Evolutionary conservation across 139 green algal species (phyloP), one percentile per base, ranked within the genome.

Genomic region (Tetradesmus lagerheimii): DNA sequence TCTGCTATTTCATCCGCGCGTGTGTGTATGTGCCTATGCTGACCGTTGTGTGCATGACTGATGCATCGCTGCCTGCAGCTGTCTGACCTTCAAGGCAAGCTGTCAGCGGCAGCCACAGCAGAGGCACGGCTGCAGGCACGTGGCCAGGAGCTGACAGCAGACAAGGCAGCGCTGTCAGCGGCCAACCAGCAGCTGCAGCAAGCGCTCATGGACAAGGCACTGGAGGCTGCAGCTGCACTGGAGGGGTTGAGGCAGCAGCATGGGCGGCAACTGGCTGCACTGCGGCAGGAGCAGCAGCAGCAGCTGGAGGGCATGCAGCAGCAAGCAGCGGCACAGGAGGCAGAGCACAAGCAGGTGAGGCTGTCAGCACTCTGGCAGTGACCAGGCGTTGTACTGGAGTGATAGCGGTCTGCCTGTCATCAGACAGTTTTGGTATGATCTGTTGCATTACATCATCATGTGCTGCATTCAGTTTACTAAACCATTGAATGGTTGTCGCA

Each of bases 121-220:
- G 50, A 86, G 35, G 15, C 15, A 1, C 8, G 39, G 14, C 76
- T 81, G 14, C 45, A 76, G 47, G 31, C 31, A 11, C 29, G 15
- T 18, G 31, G 41, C 38, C 37, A 83, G 41, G 64, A 67, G 38
- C 82, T 92, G 37, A 1, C 12, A 1, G 37, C n/a, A 18, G 53
- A 62, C 53, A 67, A 86, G 62, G 20, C 23, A 35, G 35, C 45
- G 4, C 57, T 91, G 8, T 35, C 29, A 34, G 50, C 29, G 37
- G 79, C 79, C 16, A 91, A 91, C 57, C 57, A 79, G 78, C 29
- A 91, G 88, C 57, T 95, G 64, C 89, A 92, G 74, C 79, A 62
- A 34, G 91, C 91, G 4, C 64, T 95, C 25, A 92, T 92, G 89
- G 64, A 82, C 77, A 94, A 93, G 81, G 74, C 91, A 31, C 84